A percentile compares a stretch with the other conserved stretches of the same genome.
phyloP scores from a whole-genome alignment of 371 early-diverging fungal species.

The Saksenaea oblongispora region DNA sequence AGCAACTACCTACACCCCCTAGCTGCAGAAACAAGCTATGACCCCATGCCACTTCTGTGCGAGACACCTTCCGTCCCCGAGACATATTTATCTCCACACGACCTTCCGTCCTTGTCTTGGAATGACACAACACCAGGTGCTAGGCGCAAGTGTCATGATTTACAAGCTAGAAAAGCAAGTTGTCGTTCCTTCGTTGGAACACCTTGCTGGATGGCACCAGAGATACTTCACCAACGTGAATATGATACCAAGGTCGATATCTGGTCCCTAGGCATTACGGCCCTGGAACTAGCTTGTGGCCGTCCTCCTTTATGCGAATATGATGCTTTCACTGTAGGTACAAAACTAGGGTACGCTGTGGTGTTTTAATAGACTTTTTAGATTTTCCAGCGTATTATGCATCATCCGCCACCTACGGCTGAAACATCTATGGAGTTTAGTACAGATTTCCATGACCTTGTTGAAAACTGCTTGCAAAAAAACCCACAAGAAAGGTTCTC shows the following conservation, averaged over 20 bases:
- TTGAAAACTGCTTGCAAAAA: slow-evolving; percentile 54
- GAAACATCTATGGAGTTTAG: slow-evolving; percentile 14
- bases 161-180: slow-evolving; percentile 28
- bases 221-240: slow-evolving; percentile 76
- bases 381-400: slow-evolving; percentile 40
- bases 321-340: slow-evolving; percentile 75
- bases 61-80: slow-evolving; percentile 39
- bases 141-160: not conserved
- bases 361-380: too few species aligned
- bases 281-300: slow-evolving; percentile 92
- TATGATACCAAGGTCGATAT: slow-evolving; percentile 84
- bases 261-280: slow-evolving; percentile 94
- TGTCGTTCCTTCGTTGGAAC: slow-evolving; percentile 72
- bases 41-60: slow-evolving; percentile 82
- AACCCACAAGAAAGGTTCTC: slow-evolving; percentile 69
- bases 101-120: not conserved
- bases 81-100: not conserved
- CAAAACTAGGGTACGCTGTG: too few species aligned
- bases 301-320: slow-evolving; percentile 90
- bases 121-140: not conserved
- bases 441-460: slow-evolving; percentile 32
- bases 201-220: slow-evolving; percentile 92
- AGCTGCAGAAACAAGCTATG: slow-evolving; percentile 73
- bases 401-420: slow-evolving; percentile 38
- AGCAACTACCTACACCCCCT: slow-evolving; percentile 54